Conservation (phyloP, 2,329 filamentous ascomycete species). For the Diplodia corticola region DNA sequence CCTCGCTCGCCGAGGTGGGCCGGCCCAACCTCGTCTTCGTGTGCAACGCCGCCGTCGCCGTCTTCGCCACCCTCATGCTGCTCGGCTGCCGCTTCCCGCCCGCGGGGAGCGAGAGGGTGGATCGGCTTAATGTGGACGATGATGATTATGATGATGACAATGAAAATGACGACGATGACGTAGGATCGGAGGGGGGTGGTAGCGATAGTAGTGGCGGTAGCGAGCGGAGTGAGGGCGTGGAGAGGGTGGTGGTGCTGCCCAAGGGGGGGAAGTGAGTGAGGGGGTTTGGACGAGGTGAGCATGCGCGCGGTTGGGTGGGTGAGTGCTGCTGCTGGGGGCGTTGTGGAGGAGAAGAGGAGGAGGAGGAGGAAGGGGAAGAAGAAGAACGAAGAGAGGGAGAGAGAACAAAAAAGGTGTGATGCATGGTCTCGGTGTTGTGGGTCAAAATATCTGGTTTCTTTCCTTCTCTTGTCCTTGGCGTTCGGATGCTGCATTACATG, state of each 20-base stretch:
- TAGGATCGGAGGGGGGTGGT: background rate
- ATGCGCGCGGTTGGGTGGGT: background rate
- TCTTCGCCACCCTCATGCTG: conserved; percentile 52
- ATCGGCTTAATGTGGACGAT: no score
- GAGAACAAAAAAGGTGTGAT: background rate
- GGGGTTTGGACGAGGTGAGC: no score
- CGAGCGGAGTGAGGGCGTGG: background rate
- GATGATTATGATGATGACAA: no score
- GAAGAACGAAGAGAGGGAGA: no score
- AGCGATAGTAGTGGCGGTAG: background rate
- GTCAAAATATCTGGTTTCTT: background rate
- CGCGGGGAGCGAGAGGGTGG: conserved; percentile 37
- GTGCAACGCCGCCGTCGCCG: conserved; percentile 63
- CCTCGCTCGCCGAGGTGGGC: conserved; percentile 61
- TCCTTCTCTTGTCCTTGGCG: background rate
- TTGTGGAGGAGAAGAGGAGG: no score
- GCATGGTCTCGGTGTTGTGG: background rate
- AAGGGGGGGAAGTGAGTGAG: background rate
- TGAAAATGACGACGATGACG: background rate
- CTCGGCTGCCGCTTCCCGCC: conserved; percentile 50
- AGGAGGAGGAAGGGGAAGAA: no score
- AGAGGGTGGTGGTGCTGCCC: background rate
- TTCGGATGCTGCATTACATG: background rate
- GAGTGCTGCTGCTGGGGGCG: no score
- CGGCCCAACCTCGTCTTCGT: conserved; percentile 65